A percentile compares a stretch with the other conserved stretches of the same genome.
These are phyloP conservation scores for Fusarium papillatum DNA, from an alignment of 2,329 filamentous ascomycete species.

Conservation along the genomic window DNA sequence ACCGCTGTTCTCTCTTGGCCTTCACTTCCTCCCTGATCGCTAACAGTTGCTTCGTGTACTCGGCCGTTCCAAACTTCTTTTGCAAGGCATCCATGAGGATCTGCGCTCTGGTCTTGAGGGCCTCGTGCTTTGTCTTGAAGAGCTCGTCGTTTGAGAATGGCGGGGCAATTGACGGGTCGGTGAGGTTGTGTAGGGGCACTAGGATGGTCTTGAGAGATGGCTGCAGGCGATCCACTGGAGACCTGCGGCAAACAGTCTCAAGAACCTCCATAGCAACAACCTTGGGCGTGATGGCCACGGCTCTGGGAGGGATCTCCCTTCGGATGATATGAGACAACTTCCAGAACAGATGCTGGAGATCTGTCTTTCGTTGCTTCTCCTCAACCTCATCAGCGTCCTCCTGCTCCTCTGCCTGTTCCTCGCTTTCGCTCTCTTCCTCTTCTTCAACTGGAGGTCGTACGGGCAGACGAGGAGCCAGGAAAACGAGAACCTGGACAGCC, in stretches of 20 bases:
- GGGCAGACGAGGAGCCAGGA: slow-evolving; percentile 75
- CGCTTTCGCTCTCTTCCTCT: slow-evolving; percentile 53
- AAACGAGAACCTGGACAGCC: slow-evolving; percentile 84
- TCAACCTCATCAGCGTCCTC: slow-evolving; percentile 60
- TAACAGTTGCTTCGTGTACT: slow-evolving; percentile 82
- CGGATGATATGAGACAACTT: slow-evolving; percentile 85
- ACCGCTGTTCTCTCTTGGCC: slow-evolving; percentile 78
- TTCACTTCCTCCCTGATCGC: slow-evolving; percentile 81
- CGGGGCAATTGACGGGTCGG: slow-evolving; percentile 80
- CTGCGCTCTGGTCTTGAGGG: slow-evolving; percentile 78
- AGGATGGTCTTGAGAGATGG: slow-evolving; percentile 74
- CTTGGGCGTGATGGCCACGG: slow-evolving; percentile 78
- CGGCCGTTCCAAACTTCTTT: slow-evolving; percentile 84
- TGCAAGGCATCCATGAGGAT: slow-evolving; percentile 88
- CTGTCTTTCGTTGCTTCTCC: slow-evolving; percentile 54
- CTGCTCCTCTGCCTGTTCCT: slow-evolving; percentile 58
- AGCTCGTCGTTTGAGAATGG: slow-evolving; percentile 79
- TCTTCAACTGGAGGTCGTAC: slow-evolving; percentile 53
- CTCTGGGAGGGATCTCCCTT: slow-evolving; percentile 76
- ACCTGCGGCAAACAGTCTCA: slow-evolving; percentile 74
- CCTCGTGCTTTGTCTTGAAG: slow-evolving; percentile 79
- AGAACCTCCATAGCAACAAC: slow-evolving; percentile 82
- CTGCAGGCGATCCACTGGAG: slow-evolving; percentile 68
- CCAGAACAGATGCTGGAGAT: slow-evolving; percentile 81
- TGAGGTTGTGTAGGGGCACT: slow-evolving; percentile 82